Evolutionary conservation across 352 stramenopile species (phyloP).

Genomic region (Stramenopiles sp.): DNA sequence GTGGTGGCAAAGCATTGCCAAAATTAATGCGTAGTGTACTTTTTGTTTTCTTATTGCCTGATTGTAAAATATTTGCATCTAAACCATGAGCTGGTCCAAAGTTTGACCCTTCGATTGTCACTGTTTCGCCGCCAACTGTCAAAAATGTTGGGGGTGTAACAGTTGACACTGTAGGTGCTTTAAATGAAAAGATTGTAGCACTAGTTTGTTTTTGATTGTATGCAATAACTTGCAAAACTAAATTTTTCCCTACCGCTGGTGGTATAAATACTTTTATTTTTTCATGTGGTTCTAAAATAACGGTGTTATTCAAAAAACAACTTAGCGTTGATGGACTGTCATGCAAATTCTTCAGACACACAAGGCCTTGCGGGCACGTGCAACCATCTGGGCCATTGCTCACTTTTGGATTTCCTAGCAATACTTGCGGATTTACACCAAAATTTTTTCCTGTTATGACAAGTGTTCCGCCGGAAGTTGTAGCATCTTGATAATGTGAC

Average conservation of each 20-base stretch:
- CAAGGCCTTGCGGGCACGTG: neutral
- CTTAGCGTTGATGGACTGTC: neutral
- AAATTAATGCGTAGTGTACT: neutral
- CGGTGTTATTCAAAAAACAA: neutral
- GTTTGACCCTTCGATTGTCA: neutral
- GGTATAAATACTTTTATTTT: neutral
- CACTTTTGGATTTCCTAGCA: neutral
- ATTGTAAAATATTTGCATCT: neutral
- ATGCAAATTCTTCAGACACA: neutral
- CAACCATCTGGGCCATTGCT: neutral
- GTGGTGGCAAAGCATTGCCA: neutral
- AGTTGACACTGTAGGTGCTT: neutral
- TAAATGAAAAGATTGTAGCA: neutral
- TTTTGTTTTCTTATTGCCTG: neutral
- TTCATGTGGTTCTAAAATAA: neutral
- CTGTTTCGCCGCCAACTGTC: neutral
- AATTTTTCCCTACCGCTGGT: neutral
- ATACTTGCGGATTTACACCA: neutral
- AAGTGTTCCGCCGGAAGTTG: neutral
- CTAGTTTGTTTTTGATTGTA: neutral
- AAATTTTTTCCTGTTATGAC: neutral
- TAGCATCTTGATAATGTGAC: neutral
- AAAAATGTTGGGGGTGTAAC: neutral
- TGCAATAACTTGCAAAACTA: neutral
- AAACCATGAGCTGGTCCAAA: neutral